These are phyloP conservation scores for Fusarium sp. DNA, from an alignment of 2,329 filamentous ascomycete species.

Conservation along the genomic window DNA sequence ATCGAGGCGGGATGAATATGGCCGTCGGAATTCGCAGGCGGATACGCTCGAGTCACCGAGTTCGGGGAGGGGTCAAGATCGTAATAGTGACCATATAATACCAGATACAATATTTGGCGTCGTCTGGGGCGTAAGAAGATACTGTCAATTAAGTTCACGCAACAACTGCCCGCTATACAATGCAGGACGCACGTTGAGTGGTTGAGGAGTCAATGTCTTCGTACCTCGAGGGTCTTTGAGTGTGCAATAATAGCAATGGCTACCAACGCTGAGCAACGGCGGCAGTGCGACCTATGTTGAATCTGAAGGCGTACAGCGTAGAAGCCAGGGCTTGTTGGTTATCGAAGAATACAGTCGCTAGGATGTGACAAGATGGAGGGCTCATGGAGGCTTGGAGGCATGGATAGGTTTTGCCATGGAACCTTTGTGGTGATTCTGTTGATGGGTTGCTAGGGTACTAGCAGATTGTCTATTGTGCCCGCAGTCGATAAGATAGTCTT, in stretches of 20 bases:
- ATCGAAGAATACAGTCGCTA: conserved; percentile 42
- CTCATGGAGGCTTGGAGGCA: conserved; percentile 49
- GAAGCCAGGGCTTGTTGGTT: conserved; percentile 40
- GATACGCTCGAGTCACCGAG: conserved; percentile 30
- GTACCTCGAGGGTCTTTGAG: conserved; percentile 33
- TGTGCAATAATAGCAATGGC: conserved; percentile 36
- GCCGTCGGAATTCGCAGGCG: conserved; percentile 31
- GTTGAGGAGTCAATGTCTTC: conserved; percentile 39
- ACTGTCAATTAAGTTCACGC: conserved; percentile 41
- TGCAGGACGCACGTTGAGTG: conserved; percentile 30
- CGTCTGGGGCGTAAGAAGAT: conserved; percentile 31
- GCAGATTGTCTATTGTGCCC: rapidly evolving
- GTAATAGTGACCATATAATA: conserved; percentile 19
- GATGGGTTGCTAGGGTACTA: conserved; percentile 4
- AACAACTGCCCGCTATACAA: conserved; percentile 39
- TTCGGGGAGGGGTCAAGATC: conserved; percentile 30
- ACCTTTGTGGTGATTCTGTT: conserved; percentile 38
- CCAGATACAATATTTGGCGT: conserved; percentile 22
- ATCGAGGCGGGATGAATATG: conserved; percentile 42
- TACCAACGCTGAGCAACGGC: conserved; percentile 31
- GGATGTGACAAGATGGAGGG: conserved; percentile 46
- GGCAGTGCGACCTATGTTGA: conserved; percentile 30
- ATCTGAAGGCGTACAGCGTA: conserved; percentile 41
- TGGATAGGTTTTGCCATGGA: conserved; percentile 50
- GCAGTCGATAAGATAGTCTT: neutral